Evolutionary conservation across 208 protist species (phyloP), one percentile per base, ranked within the genome.

Genomic region (Crithidia brevicula): DNA sequence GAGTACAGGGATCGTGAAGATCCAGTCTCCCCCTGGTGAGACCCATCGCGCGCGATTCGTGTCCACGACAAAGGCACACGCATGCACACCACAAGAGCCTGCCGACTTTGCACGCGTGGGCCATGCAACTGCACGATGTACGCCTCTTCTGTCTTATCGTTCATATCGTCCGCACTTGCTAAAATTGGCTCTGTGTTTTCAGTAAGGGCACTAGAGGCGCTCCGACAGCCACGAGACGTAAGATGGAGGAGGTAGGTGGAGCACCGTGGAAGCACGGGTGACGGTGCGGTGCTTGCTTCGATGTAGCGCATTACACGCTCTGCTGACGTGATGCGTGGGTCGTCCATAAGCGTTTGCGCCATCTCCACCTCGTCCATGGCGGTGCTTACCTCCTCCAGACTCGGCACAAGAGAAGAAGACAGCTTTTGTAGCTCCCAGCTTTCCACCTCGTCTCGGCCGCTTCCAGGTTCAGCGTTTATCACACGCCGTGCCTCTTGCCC

Each of bases 51-150:
- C n/a, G n/a, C n/a, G n/a, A n/a, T n/a, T n/a, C n/a, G n/a, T n/a
- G n/a, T n/a, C n/a, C n/a, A n/a, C n/a, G 18, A 2, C 4, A 49
- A 25, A 20, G 63, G 38, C 9, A 67, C 65, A 57, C 47, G 20
- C 46, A 74, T 74, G 28, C 86, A 56, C 34, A 86, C 54, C 33
- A 93, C 77, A 4, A 85, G 42, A 18, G 77, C 81, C 31, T 71
- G 57, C 16, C 67, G 63, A 52, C 87, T 86, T 22, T 81, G 70
- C 42, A 88, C 78, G 7, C 83, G 81, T 2, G 83, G 81, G 4
- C 72, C 70, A 25, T 78, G 68, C 3, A 89, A 51, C 33, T 69
- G 79, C 15, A 83, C 63, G 13, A 93, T 34, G 27, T 65, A 72
- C 25, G 16, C 15, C n/a, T 72, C 57, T 13, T 62, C 42, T 33